A percentile compares a stretch with the other conserved stretches of the same genome.
Evolutionary conservation across 495 filamentous ascomycete genomes (phyloP).

Genomic region (Baudoinia panamericana): DNA sequence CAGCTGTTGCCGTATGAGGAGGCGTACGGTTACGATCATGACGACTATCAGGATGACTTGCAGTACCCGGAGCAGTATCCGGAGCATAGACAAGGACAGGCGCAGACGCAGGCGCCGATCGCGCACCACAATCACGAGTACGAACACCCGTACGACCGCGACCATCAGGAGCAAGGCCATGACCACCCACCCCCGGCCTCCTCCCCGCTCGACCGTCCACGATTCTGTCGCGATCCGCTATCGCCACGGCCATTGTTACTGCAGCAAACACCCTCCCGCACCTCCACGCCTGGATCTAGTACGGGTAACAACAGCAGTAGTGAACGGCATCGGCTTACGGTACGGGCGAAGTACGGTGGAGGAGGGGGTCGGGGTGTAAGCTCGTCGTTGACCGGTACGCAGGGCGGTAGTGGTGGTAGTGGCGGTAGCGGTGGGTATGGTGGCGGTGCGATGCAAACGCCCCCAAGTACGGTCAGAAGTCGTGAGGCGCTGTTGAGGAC

Average conservation of each 20-base stretch:
- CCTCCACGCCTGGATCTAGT: constrained; percentile 1
- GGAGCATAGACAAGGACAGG: too few species aligned
- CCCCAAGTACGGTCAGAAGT: constrained; percentile 8
- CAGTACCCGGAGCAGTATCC: background rate
- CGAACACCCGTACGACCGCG: too few species aligned
- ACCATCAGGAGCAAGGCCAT: too few species aligned
- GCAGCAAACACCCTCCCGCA: constrained; percentile 10
- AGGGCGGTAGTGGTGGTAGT: background rate
- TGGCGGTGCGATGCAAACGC: constrained; percentile 9
- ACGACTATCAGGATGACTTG: background rate
- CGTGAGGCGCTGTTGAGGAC: constrained; percentile 10
- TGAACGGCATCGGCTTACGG: constrained; percentile 2
- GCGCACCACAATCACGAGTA: too few species aligned
- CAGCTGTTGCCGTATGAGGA: constrained; percentile 2
- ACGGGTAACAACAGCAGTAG: too few species aligned
- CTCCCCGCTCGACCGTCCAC: background rate
- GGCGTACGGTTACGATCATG: constrained; percentile 5
- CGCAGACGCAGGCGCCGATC: too few species aligned
- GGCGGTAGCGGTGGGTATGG: background rate
- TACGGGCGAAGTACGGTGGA: constrained; percentile 6
- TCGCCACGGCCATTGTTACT: constrained; percentile 2
- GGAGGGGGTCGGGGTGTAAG: too few species aligned
- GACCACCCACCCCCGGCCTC: too few species aligned
- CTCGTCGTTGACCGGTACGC: background rate
- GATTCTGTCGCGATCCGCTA: background rate